Evolutionary conservation across 108 stramenopile genomes (phyloP), one percentile per base, ranked within the genome.

Genomic region (Skeletonema potamos): DNA sequence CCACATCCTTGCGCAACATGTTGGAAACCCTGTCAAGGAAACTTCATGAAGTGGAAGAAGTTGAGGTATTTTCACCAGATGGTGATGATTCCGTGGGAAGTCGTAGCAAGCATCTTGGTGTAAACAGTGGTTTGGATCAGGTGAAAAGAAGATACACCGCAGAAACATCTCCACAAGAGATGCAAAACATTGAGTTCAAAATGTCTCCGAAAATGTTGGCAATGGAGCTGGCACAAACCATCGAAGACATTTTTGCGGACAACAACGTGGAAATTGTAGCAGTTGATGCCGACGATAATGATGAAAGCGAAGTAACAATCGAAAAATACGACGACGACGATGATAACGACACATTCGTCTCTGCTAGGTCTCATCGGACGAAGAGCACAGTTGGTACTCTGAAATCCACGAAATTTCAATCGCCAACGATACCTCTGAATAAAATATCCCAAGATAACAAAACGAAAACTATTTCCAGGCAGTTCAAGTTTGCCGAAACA

Each of bases 261-360:
- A 71, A 79, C 39, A 61, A 79, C 56, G 78, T 79, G 10, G 71
- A 79, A 58, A 73, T 79, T 20, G 58, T 79, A 20, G 78, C 78
- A 5, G 71, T 79, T 11, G 78, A 79, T 63, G 78, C 71, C 6
- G 77, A 71, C 32, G 65, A 61, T 18, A 36, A 58, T 28, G 70
- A 62, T 33, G 70, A 69, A 10, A 62, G 51, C 18, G 55, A 20
- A 57, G 29, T 17, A 27, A 58, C 29, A n/a, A 58, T 32, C 17
- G 58, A 24, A 32, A 27, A 41, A n/a, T 27, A 33, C 33, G n/a
- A 44, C 26, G 3, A 37, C 6, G 64, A 48, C 7, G 68, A 34
- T 39, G 79, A 80, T 58, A 72, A 68, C 28, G 79, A 72, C 18
- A 73, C 79, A 22, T 80, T 80, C 10, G 62, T 80, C 26, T 73